Conservation (phyloP, 345 rosid genomes). For the Clarkia xantiana region DNA sequence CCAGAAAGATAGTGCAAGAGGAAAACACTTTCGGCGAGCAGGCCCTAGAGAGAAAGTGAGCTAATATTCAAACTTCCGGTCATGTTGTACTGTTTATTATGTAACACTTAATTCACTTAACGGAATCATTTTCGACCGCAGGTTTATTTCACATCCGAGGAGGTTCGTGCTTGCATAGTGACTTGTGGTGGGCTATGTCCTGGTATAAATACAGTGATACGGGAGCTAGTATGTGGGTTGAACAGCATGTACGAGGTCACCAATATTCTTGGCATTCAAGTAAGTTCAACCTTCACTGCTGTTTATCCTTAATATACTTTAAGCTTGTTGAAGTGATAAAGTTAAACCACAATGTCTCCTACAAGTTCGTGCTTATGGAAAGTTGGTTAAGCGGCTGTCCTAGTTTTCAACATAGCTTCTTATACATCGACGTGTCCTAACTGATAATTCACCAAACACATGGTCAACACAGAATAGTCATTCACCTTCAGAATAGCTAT, state of each 20-base stretch:
- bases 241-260: conserved; percentile 67
- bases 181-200: conserved; percentile 92
- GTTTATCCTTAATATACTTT: not conserved
- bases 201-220: conserved; percentile 81
- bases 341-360: too few relatives aligned
- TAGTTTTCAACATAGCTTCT: too few relatives aligned
- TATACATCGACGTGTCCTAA: too few relatives aligned
- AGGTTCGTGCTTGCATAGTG: conserved; percentile 86
- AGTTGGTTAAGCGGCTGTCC: too few relatives aligned
- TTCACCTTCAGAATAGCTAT: too few relatives aligned
- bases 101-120: not conserved
- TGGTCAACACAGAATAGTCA: too few relatives aligned
- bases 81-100: too few relatives aligned
- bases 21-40: conserved; percentile 81
- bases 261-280: conserved; percentile 67
- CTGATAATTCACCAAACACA: too few relatives aligned
- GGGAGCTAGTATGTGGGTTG: conserved; percentile 85
- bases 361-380: too few relatives aligned
- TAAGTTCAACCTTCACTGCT: conserved; percentile 9
- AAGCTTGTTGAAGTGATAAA: not conserved
- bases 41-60: conserved; percentile 74
- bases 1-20: conserved; percentile 58
- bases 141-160: conserved; percentile 75
- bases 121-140: conserved; percentile 10
- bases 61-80: not conserved